A percentile compares a stretch with the other conserved stretches of the same genome.
Evolutionary conservation across 2,329 filamentous ascomycete genomes (phyloP).

Genomic region (Trichoderma sp.): DNA sequence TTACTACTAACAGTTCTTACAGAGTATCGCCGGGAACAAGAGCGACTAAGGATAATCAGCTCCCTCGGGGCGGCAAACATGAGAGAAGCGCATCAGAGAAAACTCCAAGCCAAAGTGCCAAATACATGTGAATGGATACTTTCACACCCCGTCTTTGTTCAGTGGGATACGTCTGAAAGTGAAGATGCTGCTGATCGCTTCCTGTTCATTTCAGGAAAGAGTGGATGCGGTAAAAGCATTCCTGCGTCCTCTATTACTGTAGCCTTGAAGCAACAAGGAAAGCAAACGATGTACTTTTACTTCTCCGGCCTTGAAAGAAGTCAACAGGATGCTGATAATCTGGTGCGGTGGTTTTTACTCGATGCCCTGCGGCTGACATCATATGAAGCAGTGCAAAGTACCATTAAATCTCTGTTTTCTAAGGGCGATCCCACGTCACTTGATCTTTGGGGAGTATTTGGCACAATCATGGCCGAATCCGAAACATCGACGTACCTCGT

Average conservation of each 20-base stretch:
- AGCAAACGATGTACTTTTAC: neutral
- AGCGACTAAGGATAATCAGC: neutral
- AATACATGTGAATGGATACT: neutral
- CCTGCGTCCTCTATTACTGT: neutral
- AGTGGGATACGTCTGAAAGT: neutral
- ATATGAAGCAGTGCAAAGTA: neutral
- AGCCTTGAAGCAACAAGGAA: neutral
- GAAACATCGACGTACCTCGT: neutral
- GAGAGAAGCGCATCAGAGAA: neutral
- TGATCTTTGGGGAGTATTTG: neutral
- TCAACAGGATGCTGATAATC: neutral
- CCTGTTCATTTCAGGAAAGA: neutral
- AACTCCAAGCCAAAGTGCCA: neutral
- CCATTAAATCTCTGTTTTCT: neutral
- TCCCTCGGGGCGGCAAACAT: neutral
- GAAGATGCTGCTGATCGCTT: neutral
- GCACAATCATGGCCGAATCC: neutral
- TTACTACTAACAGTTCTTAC: neutral
- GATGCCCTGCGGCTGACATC: neutral
- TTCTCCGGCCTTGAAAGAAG: neutral
- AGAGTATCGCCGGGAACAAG: neutral
- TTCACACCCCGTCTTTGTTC: neutral
- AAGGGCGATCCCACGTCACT: neutral
- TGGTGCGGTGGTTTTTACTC: neutral
- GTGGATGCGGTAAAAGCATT: neutral